Conservation (phyloP, 2,329 filamentous ascomycete genomes). For the Emergomyces pasteurianus region DNA sequence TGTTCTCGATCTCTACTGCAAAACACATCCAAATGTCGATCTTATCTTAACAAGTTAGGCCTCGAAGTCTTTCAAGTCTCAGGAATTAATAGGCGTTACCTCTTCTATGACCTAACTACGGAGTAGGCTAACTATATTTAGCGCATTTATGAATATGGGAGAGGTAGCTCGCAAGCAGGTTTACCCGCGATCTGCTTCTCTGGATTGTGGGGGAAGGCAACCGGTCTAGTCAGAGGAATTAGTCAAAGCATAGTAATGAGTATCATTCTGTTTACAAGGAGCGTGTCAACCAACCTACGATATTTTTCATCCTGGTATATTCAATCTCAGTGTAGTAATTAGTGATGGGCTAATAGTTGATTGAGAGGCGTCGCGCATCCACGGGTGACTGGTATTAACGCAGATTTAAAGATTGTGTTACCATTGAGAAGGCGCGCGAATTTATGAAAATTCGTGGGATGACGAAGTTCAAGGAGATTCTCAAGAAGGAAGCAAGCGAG, state of each 20-base stretch:
- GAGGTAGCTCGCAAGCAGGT: conserved; percentile 9
- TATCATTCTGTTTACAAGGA: too few species aligned
- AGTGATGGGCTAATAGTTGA: too few species aligned
- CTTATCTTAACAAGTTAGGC: conserved; percentile 15
- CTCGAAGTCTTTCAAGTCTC: conserved; percentile 18
- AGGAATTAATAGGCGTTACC: conserved; percentile 14
- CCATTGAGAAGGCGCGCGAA: too few species aligned
- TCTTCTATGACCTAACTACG: conserved; percentile 8
- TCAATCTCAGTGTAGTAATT: too few species aligned
- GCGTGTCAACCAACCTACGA: too few species aligned
- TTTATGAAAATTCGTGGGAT: too few species aligned
- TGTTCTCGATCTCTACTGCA: conserved; percentile 19
- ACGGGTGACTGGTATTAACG: too few species aligned
- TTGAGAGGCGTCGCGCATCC: too few species aligned
- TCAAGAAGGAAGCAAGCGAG: too few species aligned
- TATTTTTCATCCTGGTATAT: too few species aligned
- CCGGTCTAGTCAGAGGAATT: conserved; percentile 16
- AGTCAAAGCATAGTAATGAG: conserved; percentile 7
- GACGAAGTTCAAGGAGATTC: too few species aligned
- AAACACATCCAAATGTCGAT: conserved; percentile 16
- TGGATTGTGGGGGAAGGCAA: conserved; percentile 15
- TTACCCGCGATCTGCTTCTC: conserved; percentile 14
- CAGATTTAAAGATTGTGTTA: too few species aligned
- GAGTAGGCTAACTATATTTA: conserved; percentile 10
- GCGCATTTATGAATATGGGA: conserved; percentile 9